These are phyloP conservation scores for Pyrrhoderma lamaoense DNA, from an alignment of 1,284 basidiomycete genomes.

Conservation along the genomic window DNA sequence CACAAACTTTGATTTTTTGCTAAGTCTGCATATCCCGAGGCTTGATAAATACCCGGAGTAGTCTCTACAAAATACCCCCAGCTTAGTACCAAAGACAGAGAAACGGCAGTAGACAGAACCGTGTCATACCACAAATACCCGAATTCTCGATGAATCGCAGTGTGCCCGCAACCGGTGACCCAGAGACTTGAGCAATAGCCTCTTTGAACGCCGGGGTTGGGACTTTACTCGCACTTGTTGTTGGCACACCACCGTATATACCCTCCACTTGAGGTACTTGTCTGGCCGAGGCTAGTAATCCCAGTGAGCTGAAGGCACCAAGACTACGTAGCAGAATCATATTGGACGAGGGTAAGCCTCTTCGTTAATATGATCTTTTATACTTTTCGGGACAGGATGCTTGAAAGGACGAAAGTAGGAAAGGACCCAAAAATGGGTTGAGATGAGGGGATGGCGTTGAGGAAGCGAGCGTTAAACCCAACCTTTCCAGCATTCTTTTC, in stretches of 20 bases:
- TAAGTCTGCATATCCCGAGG: constrained; percentile 55
- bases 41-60: constrained; percentile 48
- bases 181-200: constrained; percentile 12
- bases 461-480: no score
- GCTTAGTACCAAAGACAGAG: no score
- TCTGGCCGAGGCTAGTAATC: constrained; percentile 9
- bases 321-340: background rate
- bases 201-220: background rate
- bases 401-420: no score
- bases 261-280: constrained; percentile 16
- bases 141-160: constrained; percentile 20
- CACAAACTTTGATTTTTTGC: constrained; percentile 47
- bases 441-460: no score
- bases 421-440: no score
- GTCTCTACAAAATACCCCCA: constrained; percentile 33
- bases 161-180: constrained; percentile 16
- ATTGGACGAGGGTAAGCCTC: no score
- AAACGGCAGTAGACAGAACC: no score
- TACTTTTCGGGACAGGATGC: no score
- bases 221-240: background rate
- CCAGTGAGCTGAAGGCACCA: background rate
- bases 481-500: no score
- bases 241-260: constrained; percentile 12
- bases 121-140: constrained; percentile 19
- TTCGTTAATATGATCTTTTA: no score